Conservation (phyloP, 2,329 filamentous ascomycete species). For the Colletotrichum spinosum region DNA sequence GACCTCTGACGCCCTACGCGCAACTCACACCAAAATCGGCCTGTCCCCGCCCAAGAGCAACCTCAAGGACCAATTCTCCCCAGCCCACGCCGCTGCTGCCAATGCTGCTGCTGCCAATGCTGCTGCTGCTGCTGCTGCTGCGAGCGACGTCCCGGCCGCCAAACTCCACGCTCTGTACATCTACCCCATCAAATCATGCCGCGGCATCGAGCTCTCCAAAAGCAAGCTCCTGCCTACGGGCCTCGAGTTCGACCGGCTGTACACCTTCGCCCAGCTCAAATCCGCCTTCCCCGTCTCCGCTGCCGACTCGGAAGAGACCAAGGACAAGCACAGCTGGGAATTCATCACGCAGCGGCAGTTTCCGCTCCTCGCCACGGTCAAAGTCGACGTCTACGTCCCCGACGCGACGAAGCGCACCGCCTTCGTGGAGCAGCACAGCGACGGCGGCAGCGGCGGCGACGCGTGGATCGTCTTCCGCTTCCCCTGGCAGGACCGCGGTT, state of each 20-base stretch:
- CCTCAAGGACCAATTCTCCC: constrained; percentile 43
- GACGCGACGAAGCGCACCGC: constrained; percentile 66
- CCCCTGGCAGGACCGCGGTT: constrained; percentile 66
- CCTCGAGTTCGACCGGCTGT: constrained; percentile 83
- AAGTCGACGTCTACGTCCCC: constrained; percentile 75
- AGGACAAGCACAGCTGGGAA: constrained; percentile 68
- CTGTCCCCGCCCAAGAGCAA: constrained; percentile 52
- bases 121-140: too few relatives aligned
- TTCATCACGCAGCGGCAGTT: constrained; percentile 78
- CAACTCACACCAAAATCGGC: constrained; percentile 65
- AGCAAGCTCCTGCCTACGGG: constrained; percentile 75
- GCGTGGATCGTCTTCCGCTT: constrained; percentile 76
- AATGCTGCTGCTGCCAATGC: constrained; percentile 23
- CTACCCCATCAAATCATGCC: constrained; percentile 87
- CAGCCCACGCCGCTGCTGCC: constrained; percentile 25
- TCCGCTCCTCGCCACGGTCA: constrained; percentile 77
- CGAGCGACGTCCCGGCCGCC: constrained; percentile 8
- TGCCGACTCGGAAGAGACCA: constrained; percentile 50
- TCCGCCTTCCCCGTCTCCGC: constrained; percentile 57
- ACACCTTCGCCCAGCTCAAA: constrained; percentile 80
- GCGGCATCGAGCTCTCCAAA: constrained; percentile 77
- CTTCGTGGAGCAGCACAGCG: constrained; percentile 54
- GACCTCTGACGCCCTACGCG: constrained; percentile 63
- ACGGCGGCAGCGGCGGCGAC: constrained; percentile 44
- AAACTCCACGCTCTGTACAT: constrained; percentile 75